These are phyloP conservation scores for Fraxinus nigra DNA, from an alignment of 305 asterid species.

Conservation along the genomic window DNA sequence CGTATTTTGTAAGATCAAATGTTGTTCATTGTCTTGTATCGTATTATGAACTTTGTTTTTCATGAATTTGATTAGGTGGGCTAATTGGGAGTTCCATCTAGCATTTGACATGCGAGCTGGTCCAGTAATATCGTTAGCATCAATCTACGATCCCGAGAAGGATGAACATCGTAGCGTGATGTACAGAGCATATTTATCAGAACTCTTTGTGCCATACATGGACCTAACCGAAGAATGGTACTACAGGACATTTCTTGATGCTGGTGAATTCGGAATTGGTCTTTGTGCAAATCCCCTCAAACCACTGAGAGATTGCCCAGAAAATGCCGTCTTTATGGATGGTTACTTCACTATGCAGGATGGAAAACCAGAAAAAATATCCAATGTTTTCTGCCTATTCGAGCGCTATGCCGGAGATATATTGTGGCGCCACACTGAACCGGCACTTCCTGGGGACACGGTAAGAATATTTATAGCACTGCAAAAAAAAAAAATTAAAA, in stretches of 20 bases:
- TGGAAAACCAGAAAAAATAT: constrained; percentile 38
- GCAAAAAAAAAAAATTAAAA: neutral
- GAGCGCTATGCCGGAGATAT: constrained; percentile 55
- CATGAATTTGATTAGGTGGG: constrained; percentile 45
- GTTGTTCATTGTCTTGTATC: neutral
- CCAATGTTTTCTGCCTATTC: constrained; percentile 52
- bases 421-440: constrained; percentile 68
- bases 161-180: constrained; percentile 40
- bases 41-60: neutral
- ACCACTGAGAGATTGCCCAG: constrained; percentile 56
- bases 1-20: neutral
- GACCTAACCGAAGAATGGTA: constrained; percentile 69
- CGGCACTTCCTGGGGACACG: constrained; percentile 32
- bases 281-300: constrained; percentile 44
- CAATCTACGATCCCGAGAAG: constrained; percentile 47
- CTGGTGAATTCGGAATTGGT: constrained; percentile 57
- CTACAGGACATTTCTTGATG: constrained; percentile 52
- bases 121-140: constrained; percentile 54
- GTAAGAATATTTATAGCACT: neutral
- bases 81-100: constrained; percentile 55
- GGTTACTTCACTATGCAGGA: constrained; percentile 39
- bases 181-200: constrained; percentile 64
- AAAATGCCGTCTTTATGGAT: constrained; percentile 49
- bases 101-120: constrained; percentile 72
- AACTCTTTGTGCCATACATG: constrained; percentile 71